These are phyloP conservation scores for Filobasidium wieringae DNA, from an alignment of 768 basidiomycete species.

Conservation along the genomic window DNA sequence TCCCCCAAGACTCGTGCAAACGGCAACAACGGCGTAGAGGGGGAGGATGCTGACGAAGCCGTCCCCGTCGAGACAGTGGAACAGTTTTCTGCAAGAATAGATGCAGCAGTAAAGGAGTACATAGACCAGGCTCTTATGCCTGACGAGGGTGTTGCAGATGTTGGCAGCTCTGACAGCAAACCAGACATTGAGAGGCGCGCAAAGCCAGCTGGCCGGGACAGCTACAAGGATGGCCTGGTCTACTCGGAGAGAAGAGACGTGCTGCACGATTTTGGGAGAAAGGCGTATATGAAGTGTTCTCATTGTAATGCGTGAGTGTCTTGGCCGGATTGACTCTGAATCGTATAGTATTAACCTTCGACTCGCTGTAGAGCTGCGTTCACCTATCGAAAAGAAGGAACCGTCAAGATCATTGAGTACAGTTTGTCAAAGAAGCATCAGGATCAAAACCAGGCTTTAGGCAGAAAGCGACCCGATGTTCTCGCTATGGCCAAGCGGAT, in stretches of 20 bases:
- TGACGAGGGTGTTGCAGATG: constrained; percentile 46
- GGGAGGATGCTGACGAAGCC: constrained; percentile 30
- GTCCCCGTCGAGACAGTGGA: constrained; percentile 29
- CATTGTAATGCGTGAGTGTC: constrained; percentile 68
- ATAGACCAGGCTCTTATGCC: constrained; percentile 18
- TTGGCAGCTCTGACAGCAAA: constrained; percentile 47
- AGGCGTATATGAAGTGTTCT: constrained; percentile 57
- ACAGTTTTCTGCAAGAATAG: constrained; percentile 28
- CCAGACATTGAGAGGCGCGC: constrained; percentile 27
- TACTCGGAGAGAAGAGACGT: constrained; percentile 75
- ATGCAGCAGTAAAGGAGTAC: constrained; percentile 21
- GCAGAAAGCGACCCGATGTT: constrained; percentile 64
- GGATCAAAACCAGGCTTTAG: constrained; percentile 45
- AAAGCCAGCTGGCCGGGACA: constrained; percentile 48
- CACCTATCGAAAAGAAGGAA: constrained; percentile 85
- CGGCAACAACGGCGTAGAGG: constrained; percentile 40
- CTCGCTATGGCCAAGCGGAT: constrained; percentile 36
- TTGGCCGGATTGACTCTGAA: neutral
- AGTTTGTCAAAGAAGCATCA: constrained; percentile 74
- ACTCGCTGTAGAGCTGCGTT: constrained; percentile 51
- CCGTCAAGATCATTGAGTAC: constrained; percentile 88
- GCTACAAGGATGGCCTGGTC: constrained; percentile 77
- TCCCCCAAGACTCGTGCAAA: constrained; percentile 39
- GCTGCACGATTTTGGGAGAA: constrained; percentile 68
- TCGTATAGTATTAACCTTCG: neutral